These are phyloP conservation scores for Datura wrightii DNA, from an alignment of 257 asterid species.

Conservation along the genomic window DNA sequence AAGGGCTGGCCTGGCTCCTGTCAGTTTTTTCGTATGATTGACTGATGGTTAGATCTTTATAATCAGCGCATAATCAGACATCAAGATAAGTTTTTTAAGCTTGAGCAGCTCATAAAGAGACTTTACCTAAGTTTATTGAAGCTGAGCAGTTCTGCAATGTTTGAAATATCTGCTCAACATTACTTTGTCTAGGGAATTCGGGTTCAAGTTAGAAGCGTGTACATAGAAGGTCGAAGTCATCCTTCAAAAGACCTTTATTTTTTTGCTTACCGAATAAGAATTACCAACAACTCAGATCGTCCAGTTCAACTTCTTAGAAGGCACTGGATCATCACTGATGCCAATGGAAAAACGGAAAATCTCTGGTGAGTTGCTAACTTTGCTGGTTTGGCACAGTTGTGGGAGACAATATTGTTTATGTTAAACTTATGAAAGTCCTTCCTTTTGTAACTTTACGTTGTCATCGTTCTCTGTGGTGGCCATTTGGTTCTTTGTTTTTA, in stretches of 20 bases:
- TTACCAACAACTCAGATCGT: slow-evolving; percentile 80
- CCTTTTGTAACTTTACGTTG: no score
- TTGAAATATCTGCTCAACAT: neutral
- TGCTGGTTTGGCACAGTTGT: neutral
- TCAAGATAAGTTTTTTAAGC: neutral
- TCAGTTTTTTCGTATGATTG: neutral
- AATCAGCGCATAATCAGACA: neutral
- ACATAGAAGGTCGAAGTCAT: slow-evolving; percentile 79
- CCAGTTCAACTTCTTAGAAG: slow-evolving; percentile 83
- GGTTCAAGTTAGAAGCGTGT: slow-evolving; percentile 89
- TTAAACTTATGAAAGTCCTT: no score
- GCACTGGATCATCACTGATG: slow-evolving; percentile 89
- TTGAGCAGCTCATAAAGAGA: neutral
- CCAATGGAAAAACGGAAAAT: slow-evolving; percentile 59
- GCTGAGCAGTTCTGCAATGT: slow-evolving; percentile 17
- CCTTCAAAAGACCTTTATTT: slow-evolving; percentile 79
- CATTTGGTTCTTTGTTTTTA: neutral
- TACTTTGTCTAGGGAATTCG: slow-evolving; percentile 64
- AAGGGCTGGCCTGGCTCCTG: neutral
- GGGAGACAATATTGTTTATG: neutral
- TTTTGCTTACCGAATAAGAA: slow-evolving; percentile 71
- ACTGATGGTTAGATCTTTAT: neutral
- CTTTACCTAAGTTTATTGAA: neutral
- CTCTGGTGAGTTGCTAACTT: slow-evolving; percentile 61
- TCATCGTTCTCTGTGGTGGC: neutral